These are phyloP conservation scores for Aureobasidium subglaciale DNA, from an alignment of 2,329 filamentous ascomycete genomes.

Conservation along the genomic window DNA sequence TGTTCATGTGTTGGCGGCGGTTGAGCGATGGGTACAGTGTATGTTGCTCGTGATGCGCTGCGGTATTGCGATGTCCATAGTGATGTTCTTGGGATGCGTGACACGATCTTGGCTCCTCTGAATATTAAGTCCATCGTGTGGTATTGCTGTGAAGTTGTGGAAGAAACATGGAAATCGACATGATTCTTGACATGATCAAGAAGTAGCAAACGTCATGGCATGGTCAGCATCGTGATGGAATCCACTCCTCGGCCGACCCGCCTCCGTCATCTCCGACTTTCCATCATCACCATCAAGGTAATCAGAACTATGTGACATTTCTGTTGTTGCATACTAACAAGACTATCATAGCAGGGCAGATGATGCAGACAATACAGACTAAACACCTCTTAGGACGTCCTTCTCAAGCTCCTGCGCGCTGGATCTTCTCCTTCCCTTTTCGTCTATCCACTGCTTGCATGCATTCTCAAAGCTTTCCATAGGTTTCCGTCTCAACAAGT, in stretches of 20 bases:
- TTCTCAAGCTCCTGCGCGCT: background rate
- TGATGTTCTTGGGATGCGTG: background rate
- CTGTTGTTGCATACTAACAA: background rate
- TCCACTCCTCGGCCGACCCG: background rate
- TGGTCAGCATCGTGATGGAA: background rate
- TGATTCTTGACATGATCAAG: background rate
- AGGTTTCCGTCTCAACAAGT: background rate
- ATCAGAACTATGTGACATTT: too few relatives aligned
- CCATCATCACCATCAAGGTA: background rate
- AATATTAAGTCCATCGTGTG: background rate
- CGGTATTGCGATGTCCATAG: slow-evolving; percentile 3
- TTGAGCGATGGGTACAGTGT: slow-evolving; percentile 25
- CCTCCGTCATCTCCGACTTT: background rate
- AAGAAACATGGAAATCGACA: background rate
- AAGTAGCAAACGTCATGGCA: background rate
- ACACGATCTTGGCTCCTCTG: background rate
- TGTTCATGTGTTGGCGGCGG: slow-evolving; percentile 17
- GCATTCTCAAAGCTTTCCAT: background rate
- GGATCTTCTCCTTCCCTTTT: background rate
- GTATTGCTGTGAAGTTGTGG: background rate
- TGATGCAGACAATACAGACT: too few relatives aligned
- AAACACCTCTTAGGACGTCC: background rate
- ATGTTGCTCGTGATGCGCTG: slow-evolving; percentile 1
- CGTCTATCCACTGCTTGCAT: background rate
- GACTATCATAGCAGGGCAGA: too few relatives aligned